Conservation (phyloP, 257 asterid genomes). For the Solanum neorickii region DNA sequence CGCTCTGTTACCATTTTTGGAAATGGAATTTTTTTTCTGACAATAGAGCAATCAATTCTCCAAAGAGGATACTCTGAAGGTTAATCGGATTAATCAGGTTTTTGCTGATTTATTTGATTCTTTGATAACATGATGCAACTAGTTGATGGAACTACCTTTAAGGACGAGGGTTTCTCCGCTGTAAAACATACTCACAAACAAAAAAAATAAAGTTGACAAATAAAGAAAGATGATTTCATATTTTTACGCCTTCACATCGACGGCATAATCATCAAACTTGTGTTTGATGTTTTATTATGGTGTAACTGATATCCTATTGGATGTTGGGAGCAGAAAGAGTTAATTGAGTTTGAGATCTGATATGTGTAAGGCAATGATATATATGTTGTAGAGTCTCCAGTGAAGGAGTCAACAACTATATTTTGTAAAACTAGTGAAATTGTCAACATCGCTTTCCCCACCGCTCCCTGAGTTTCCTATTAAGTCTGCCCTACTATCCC, state of each 20-base stretch:
- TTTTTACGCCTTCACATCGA: conserved; percentile 32
- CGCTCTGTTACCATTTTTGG: conserved; percentile 48
- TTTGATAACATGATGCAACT: conserved; percentile 32
- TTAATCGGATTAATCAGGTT: neutral
- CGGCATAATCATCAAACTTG: conserved; percentile 42
- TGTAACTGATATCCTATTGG: neutral
- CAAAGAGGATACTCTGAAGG: neutral
- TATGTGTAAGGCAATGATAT: too few species aligned
- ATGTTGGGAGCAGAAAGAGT: too few species aligned
- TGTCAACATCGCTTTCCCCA: too few species aligned
- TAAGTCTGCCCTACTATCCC: too few species aligned
- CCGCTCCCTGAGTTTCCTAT: too few species aligned
- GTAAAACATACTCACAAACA: conserved; percentile 58
- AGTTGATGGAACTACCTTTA: conserved; percentile 37
- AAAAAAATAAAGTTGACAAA: conserved; percentile 36
- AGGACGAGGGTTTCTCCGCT: conserved; percentile 37
- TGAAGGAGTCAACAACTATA: too few species aligned
- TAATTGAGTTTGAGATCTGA: too few species aligned
- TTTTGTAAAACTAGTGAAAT: too few species aligned
- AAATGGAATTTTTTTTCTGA: conserved; percentile 62
- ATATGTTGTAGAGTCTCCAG: too few species aligned
- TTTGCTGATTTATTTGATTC: conserved; percentile 35
- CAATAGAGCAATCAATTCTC: conserved; percentile 57
- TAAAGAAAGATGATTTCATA: conserved; percentile 31
- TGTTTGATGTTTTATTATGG: conserved; percentile 25